Conservation (phyloP, 2,329 filamentous ascomycete genomes). For the Amphichorda felina region DNA sequence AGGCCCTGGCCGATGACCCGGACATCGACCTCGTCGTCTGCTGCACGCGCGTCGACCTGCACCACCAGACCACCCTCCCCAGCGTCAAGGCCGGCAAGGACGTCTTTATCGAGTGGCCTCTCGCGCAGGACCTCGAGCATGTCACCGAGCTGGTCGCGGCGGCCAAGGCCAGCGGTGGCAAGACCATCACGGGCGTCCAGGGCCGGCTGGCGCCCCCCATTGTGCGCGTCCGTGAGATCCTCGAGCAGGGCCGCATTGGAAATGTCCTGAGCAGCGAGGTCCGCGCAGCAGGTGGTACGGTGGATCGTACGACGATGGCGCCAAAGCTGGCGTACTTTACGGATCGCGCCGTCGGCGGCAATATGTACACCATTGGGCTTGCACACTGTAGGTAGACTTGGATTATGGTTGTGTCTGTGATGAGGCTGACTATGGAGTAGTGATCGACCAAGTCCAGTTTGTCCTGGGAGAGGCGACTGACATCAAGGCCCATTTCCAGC, state of each 20-base stretch:
- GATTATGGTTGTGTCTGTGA: background rate
- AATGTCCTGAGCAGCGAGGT: constrained; percentile 39
- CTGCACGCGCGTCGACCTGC: constrained; percentile 39
- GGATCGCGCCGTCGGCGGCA: constrained; percentile 32
- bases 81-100: constrained; percentile 38
- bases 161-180: constrained; percentile 17
- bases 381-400: constrained; percentile 23
- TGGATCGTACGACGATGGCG: constrained; percentile 17
- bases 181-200: constrained; percentile 38
- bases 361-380: constrained; percentile 26
- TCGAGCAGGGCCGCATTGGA: constrained; percentile 34
- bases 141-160: constrained; percentile 27
- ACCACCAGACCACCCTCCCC: constrained; percentile 30
- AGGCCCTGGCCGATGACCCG: constrained; percentile 32
- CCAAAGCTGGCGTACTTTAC: constrained; percentile 33
- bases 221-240: constrained; percentile 28
- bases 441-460: constrained; percentile 31
- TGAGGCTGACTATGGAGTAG: constrained; percentile 9
- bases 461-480: constrained; percentile 31
- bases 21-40: constrained; percentile 44
- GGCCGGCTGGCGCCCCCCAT: constrained; percentile 31
- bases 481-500: constrained; percentile 26
- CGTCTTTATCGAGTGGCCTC: constrained; percentile 46
- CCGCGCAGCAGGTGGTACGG: constrained; percentile 22
- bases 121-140: constrained; percentile 29